A percentile compares a stretch with the other conserved stretches of the same genome.
phyloP scores from a whole-genome alignment of 225 moss, liverwort and hornwort species.

The Polytrichum formosum region DNA sequence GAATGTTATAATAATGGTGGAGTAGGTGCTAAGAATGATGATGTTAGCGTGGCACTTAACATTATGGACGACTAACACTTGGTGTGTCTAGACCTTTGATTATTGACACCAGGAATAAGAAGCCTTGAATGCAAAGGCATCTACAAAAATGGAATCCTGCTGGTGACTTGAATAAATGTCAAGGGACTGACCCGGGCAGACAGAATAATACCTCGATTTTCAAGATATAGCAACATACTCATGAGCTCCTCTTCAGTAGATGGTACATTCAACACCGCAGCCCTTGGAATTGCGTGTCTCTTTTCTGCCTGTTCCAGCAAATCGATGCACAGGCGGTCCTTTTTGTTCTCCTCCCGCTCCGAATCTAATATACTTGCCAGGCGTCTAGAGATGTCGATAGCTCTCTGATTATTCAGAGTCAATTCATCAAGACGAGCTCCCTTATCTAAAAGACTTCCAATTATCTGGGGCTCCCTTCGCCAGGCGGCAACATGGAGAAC shows the following conservation, averaged over 20 bases:
- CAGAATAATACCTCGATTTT: conserved; percentile 64
- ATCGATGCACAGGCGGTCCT: conserved; percentile 55
- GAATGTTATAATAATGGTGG: too few species aligned
- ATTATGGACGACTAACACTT: too few species aligned
- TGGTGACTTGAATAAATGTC: too few species aligned
- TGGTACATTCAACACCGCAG: conserved; percentile 56
- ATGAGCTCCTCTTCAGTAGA: conserved; percentile 59
- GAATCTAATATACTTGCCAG: conserved; percentile 43
- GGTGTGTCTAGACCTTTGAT: too few species aligned
- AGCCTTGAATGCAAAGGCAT: too few species aligned
- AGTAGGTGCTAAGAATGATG: too few species aligned
- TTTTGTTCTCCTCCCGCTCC: conserved; percentile 43
- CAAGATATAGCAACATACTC: conserved; percentile 64
- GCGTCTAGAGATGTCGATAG: conserved; percentile 64
- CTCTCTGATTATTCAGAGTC: conserved; percentile 63
- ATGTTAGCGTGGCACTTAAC: too few species aligned
- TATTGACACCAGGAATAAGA: too few species aligned
- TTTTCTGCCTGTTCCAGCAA: conserved; percentile 65
- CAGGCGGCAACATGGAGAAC: conserved; percentile 85
- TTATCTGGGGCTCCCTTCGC: conserved; percentile 72
- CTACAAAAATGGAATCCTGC: too few species aligned
- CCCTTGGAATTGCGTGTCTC: conserved; percentile 32
- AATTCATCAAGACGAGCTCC: conserved; percentile 48
- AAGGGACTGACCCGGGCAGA: too few species aligned
- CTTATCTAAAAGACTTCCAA: conserved; percentile 65